Percentiles rank a stretch among this genome's conserved stretches.
phyloP scores from a whole-genome alignment of 768 basidiomycete genomes.

The Pisolithus sp. region DNA sequence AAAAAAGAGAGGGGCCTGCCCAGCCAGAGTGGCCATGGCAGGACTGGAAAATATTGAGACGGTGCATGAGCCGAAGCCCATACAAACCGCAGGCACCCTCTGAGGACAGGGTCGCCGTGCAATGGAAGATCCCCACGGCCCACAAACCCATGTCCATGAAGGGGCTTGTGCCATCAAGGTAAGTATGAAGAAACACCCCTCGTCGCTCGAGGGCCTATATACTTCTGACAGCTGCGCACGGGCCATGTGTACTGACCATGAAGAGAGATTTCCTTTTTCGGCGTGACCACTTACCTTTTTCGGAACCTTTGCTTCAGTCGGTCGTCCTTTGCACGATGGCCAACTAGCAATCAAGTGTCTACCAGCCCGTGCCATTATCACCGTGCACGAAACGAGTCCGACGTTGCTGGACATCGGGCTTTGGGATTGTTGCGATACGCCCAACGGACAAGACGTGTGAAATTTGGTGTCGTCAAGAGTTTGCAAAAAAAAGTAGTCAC shows the following conservation, averaged over 20 bases:
- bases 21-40: slow-evolving; percentile 52
- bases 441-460: not conserved
- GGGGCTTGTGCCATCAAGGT: slow-evolving; percentile 58
- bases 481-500: slow-evolving; percentile 2
- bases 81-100: slow-evolving; percentile 41
- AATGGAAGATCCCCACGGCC: slow-evolving; percentile 48
- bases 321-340: too few relatives aligned
- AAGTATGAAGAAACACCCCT: slow-evolving; percentile 37
- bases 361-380: too few relatives aligned
- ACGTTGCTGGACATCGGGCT: too few relatives aligned
- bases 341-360: too few relatives aligned
- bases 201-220: slow-evolving; percentile 8
- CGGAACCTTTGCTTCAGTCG: too few relatives aligned
- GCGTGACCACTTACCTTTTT: too few relatives aligned
- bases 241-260: slow-evolving; percentile 29
- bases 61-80: slow-evolving; percentile 68
- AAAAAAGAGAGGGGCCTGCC: slow-evolving; percentile 33
- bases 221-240: slow-evolving; percentile 10
- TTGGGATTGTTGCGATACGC: too few relatives aligned
- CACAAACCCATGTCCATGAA: slow-evolving; percentile 52
- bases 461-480: not conserved
- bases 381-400: too few relatives aligned
- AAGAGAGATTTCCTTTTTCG: too few relatives aligned
- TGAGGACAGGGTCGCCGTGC: slow-evolving; percentile 54
- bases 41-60: slow-evolving; percentile 78